Conservation (phyloP, 1,284 basidiomycete genomes). For the Pseudozyma flocculosa region DNA sequence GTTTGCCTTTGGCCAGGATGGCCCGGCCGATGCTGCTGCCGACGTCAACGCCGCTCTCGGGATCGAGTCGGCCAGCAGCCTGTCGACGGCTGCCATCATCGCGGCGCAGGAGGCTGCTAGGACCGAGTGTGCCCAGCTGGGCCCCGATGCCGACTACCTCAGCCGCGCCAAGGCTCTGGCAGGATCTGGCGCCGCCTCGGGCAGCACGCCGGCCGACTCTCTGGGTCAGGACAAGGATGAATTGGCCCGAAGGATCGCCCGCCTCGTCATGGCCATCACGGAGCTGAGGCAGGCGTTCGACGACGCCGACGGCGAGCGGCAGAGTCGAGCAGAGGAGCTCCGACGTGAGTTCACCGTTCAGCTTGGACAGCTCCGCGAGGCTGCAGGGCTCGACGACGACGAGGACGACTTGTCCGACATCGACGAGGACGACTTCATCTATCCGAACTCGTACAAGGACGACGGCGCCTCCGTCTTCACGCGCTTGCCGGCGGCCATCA, state of each 20-base stretch:
- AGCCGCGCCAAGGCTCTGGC: slow-evolving; percentile 42
- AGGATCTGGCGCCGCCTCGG: slow-evolving; percentile 27
- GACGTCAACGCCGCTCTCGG: neutral
- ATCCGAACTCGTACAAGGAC: slow-evolving; percentile 53
- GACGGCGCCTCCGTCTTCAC: slow-evolving; percentile 51
- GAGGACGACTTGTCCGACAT: slow-evolving; percentile 40
- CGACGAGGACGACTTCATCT: slow-evolving; percentile 52
- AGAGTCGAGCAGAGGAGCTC: slow-evolving; percentile 41
- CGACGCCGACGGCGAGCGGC: slow-evolving; percentile 43
- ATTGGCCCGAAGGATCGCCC: slow-evolving; percentile 36
- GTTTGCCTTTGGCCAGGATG: slow-evolving; percentile 5
- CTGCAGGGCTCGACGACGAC: slow-evolving; percentile 40
- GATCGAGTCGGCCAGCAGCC: neutral
- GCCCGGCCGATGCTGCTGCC: neutral
- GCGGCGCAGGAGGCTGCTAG: slow-evolving; percentile 44
- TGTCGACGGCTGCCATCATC: slow-evolving; percentile 32
- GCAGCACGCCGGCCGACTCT: slow-evolving; percentile 47
- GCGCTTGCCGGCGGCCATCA: slow-evolving; percentile 12
- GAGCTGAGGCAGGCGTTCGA: slow-evolving; percentile 45
- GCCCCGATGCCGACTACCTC: slow-evolving; percentile 42
- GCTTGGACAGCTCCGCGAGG: slow-evolving; percentile 46
- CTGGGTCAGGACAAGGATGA: slow-evolving; percentile 36
- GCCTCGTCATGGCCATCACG: slow-evolving; percentile 44
- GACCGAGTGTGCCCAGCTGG: slow-evolving; percentile 33
- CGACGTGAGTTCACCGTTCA: slow-evolving; percentile 49